These are phyloP conservation scores for Leucosporidium yakuticum DNA, from an alignment of 768 basidiomycete species.

Conservation along the genomic window DNA sequence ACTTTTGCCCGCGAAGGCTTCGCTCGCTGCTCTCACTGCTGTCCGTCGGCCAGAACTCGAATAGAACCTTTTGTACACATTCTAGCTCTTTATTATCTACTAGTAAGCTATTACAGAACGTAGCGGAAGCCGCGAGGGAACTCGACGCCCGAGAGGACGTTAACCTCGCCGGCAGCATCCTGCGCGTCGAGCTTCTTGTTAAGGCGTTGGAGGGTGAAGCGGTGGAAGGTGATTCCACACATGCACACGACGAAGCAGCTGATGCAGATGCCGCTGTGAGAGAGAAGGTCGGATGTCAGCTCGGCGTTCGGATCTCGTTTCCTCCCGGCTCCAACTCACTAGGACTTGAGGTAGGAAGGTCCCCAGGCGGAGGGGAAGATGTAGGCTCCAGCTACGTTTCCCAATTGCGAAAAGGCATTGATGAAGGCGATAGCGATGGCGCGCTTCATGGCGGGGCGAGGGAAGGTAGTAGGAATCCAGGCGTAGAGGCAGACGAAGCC, in stretches of 20 bases:
- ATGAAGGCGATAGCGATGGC: slow-evolving; percentile 68
- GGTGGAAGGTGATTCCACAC: slow-evolving; percentile 46
- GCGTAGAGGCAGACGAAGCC: slow-evolving; percentile 62
- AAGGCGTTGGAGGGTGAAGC: slow-evolving; percentile 40
- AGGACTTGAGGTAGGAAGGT: slow-evolving; percentile 55
- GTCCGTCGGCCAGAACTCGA: too few relatives aligned
- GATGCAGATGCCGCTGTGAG: slow-evolving; percentile 58
- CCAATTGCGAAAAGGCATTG: slow-evolving; percentile 50
- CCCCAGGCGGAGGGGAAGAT: slow-evolving; percentile 30
- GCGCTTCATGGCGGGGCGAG: slow-evolving; percentile 77
- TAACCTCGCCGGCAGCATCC: slow-evolving; percentile 32
- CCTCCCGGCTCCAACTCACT: neutral
- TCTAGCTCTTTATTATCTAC: neutral
- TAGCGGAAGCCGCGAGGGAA: slow-evolving; percentile 31
- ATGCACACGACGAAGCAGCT: slow-evolving; percentile 52
- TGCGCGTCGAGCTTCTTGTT: slow-evolving; percentile 44
- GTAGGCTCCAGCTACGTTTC: slow-evolving; percentile 63
- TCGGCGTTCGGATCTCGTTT: too few relatives aligned
- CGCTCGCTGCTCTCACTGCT: too few relatives aligned
- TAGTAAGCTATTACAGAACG: slow-evolving; percentile 7
- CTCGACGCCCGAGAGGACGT: neutral
- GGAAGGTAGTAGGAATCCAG: slow-evolving; percentile 56
- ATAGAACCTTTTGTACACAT: too few relatives aligned
- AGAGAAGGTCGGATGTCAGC: neutral
- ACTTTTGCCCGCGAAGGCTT: too few relatives aligned